Evolutionary conservation across 1,284 basidiomycete genomes (phyloP).

Genomic region (Malassezia furfur): DNA sequence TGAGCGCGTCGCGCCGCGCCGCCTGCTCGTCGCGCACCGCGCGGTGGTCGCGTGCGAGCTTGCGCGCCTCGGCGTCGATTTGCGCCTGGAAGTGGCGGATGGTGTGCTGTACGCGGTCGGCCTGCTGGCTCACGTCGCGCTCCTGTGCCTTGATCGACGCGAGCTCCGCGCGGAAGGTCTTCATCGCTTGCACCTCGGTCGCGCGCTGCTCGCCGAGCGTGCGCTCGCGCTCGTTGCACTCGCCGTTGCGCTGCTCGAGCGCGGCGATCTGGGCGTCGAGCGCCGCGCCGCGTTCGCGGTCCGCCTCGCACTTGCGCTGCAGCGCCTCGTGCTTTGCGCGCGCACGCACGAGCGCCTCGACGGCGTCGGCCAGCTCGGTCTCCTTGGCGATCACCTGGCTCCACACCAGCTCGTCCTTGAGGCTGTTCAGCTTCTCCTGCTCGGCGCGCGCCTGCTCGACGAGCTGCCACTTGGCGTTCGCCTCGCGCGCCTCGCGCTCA

Average conservation of each 20-base stretch:
- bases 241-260: constrained; percentile 32
- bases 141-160: constrained; percentile 21
- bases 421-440: constrained; percentile 58
- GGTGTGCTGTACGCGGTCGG: constrained; percentile 25
- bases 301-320: constrained; percentile 19
- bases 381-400: constrained; percentile 68
- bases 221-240: constrained; percentile 19
- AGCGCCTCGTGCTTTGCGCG: constrained; percentile 21
- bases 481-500: constrained; percentile 57
- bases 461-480: constrained; percentile 59
- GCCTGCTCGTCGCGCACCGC: constrained; percentile 22
- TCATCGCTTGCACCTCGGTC: constrained; percentile 22
- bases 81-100: constrained; percentile 55
- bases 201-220: constrained; percentile 26
- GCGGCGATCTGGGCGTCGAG: constrained; percentile 20
- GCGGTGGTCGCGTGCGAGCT: constrained; percentile 37
- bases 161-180: constrained; percentile 51
- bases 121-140: constrained; percentile 26
- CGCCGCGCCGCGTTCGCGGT: constrained; percentile 15
- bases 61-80: constrained; percentile 51
- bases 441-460: constrained; percentile 65
- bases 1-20: constrained; percentile 18
- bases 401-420: constrained; percentile 81
- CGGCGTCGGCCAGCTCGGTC: constrained; percentile 35
- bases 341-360: constrained; percentile 22